A percentile compares a stretch with the other conserved stretches of the same genome.
Evolutionary conservation across 768 basidiomycete species (phyloP).

Genomic region (Termitomyces sp.): DNA sequence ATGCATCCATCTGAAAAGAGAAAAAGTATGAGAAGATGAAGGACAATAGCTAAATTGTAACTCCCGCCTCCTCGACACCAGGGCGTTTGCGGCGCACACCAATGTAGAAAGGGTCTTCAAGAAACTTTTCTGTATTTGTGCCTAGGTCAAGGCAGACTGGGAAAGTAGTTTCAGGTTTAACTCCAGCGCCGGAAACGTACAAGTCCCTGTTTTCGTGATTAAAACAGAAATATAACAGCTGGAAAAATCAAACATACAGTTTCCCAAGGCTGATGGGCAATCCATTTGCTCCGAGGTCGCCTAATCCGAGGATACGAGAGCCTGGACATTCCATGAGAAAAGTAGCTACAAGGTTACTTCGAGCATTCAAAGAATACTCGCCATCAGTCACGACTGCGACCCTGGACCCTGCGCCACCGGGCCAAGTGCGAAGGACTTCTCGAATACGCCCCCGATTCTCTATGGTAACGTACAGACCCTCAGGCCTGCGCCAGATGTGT

Average conservation of each 20-base stretch:
- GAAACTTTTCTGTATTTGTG: constrained; percentile 55
- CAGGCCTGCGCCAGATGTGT: constrained; percentile 62
- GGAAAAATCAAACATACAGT: constrained; percentile 40
- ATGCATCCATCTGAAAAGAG: constrained; percentile 52
- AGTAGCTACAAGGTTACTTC: neutral
- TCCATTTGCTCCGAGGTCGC: constrained; percentile 46
- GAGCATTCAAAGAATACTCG: constrained; percentile 23
- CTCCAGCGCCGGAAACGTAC: constrained; percentile 70
- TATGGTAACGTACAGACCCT: constrained; percentile 60
- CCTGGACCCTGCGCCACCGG: constrained; percentile 38
- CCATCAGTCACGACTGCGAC: constrained; percentile 82
- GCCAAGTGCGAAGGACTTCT: constrained; percentile 52
- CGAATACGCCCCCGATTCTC: constrained; percentile 63
- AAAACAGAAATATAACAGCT: neutral
- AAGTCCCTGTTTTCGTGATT: constrained; percentile 38
- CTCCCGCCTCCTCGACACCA: constrained; percentile 33
- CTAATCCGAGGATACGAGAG: constrained; percentile 70
- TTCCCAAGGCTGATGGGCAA: constrained; percentile 69
- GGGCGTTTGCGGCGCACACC: no score
- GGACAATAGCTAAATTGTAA: no score
- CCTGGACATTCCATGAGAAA: constrained; percentile 26
- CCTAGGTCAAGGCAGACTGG: constrained; percentile 74
- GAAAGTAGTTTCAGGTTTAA: constrained; percentile 50
- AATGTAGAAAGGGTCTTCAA: constrained; percentile 73
- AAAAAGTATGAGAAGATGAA: no score